Conservation (phyloP, 805 yeast genomes). For the Wickerhamiella parazyma region DNA sequence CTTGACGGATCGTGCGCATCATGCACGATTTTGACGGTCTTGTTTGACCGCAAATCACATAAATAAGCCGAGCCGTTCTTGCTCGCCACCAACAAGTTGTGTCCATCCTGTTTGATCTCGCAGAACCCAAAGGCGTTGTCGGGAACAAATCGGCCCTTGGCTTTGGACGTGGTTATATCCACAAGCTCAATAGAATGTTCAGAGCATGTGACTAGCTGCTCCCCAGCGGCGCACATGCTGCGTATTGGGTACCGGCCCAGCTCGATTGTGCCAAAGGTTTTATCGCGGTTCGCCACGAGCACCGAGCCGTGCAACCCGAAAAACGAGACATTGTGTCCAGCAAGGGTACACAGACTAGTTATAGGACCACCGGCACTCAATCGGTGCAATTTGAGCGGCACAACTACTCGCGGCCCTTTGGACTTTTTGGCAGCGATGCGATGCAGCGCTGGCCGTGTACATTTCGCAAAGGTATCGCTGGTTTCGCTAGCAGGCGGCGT, state of each 20-base stretch:
- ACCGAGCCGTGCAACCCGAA: slow-evolving; percentile 2
- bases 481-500: slow-evolving; percentile 2
- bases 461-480: background rate
- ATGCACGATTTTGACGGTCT: background rate
- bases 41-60: background rate
- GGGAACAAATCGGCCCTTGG: background rate
- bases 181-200: background rate
- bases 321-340: background rate
- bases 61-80: slow-evolving; percentile 5
- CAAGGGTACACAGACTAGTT: background rate
- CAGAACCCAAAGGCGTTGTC: background rate
- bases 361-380: background rate
- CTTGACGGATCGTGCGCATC: slow-evolving; percentile 6
- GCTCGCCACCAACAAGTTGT: background rate
- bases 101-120: background rate
- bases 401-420: background rate
- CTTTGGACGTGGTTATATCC: background rate
- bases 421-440: background rate
- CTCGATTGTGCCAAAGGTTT: background rate
- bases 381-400: background rate
- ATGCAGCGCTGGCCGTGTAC: background rate
- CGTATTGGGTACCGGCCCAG: background rate
- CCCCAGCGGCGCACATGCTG: background rate
- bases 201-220: slow-evolving; percentile 1
- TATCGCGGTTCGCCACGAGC: background rate